A percentile compares a stretch with the other conserved stretches of the same genome.
phyloP scores from a whole-genome alignment of 2,329 filamentous ascomycete genomes.

The Fusarium sp. region DNA sequence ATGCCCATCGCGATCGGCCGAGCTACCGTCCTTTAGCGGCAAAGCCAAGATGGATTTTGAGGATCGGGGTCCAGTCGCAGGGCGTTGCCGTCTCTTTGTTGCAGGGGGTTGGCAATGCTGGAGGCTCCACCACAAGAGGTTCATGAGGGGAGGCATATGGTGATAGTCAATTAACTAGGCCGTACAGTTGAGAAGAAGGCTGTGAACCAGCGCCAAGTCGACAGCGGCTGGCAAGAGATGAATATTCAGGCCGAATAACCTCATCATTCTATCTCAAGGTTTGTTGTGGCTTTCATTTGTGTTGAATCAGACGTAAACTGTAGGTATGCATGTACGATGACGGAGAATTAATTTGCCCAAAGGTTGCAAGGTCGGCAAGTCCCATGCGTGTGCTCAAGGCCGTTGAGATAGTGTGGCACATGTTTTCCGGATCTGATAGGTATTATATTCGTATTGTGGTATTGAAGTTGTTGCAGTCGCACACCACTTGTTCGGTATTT shows the following conservation, averaged over 20 bases:
- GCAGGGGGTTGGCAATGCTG: constrained; percentile 11
- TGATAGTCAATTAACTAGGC: background rate
- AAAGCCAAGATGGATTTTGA: constrained; percentile 38
- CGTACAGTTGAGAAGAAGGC: background rate
- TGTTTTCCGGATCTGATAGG: background rate
- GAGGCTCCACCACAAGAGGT: constrained; percentile 14
- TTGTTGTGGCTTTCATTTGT: background rate
- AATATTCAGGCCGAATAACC: too few relatives aligned
- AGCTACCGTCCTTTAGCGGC: constrained; percentile 40
- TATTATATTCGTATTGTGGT: background rate
- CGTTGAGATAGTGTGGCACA: background rate
- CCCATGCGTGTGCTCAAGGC: background rate
- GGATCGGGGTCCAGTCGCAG: constrained; percentile 20
- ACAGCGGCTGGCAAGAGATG: constrained; percentile 1
- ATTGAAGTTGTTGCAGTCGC: constrained; percentile 5
- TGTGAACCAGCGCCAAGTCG: constrained; percentile 28
- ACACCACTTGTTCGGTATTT: constrained; percentile 3
- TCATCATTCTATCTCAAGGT: background rate
- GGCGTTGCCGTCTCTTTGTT: constrained; percentile 7
- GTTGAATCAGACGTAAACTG: background rate
- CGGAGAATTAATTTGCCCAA: background rate
- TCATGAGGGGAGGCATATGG: constrained; percentile 23
- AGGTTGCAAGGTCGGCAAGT: background rate
- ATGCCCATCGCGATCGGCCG: constrained; percentile 35
- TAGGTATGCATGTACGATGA: background rate